Conservation (phyloP, 768 basidiomycete genomes). For the Lyophyllum decastes region DNA sequence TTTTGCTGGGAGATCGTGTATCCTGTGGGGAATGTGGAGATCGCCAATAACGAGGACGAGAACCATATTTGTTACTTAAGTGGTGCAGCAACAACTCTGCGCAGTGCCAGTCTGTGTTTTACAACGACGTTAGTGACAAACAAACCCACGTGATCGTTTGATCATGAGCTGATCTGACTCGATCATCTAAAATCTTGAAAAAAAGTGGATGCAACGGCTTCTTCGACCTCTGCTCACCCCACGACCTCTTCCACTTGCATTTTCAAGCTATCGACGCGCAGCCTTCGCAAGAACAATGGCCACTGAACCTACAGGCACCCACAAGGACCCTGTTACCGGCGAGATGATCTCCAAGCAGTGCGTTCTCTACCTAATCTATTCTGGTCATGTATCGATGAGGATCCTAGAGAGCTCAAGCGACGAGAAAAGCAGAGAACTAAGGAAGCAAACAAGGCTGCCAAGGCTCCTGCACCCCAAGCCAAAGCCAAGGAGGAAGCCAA, state of each 20-base stretch:
- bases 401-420: slow-evolving; percentile 86
- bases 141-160: not conserved
- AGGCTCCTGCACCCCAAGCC: slow-evolving; percentile 38
- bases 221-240: slow-evolving; percentile 24
- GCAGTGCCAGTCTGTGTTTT: not conserved
- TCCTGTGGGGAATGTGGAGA: slow-evolving; percentile 91
- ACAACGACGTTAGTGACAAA: not conserved
- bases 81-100: no score
- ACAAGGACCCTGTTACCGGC: slow-evolving; percentile 87
- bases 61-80: slow-evolving; percentile 65
- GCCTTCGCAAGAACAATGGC: slow-evolving; percentile 35
- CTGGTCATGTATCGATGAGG: slow-evolving; percentile 26
- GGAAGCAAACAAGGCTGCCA: slow-evolving; percentile 62
- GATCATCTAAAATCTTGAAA: slow-evolving; percentile 20
- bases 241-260: slow-evolving; percentile 10
- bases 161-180: slow-evolving; percentile 12
- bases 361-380: slow-evolving; percentile 31
- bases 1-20: slow-evolving; percentile 90
- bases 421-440: slow-evolving; percentile 85
- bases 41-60: slow-evolving; percentile 97
- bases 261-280: slow-evolving; percentile 3
- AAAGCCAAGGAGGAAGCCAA: slow-evolving; percentile 33
- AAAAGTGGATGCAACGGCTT: slow-evolving; percentile 34
- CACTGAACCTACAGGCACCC: slow-evolving; percentile 44
- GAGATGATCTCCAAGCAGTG: slow-evolving; percentile 98